phyloP scores from a whole-genome alignment of 2,329 filamentous ascomycete genomes.

The Colletotrichum brevisporum region DNA sequence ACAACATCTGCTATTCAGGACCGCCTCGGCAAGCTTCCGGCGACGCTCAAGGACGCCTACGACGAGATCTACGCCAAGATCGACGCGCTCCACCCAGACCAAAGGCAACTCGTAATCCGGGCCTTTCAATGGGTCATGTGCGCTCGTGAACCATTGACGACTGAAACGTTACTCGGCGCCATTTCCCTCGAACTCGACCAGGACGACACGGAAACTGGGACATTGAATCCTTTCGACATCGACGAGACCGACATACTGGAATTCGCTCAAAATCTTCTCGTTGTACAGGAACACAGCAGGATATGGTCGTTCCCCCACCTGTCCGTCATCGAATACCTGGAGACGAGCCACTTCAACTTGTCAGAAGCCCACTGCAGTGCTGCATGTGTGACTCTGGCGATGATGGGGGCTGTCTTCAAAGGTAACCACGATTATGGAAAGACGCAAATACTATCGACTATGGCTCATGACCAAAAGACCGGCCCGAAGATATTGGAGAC shows the following conservation, averaged over 20 bases:
- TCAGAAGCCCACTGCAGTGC: neutral
- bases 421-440: too few species aligned
- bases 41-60: neutral
- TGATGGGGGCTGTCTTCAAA: neutral
- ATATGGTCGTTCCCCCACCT: neutral
- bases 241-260: neutral
- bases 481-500: too few species aligned
- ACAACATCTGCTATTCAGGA: neutral
- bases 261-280: neutral
- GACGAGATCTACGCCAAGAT: neutral
- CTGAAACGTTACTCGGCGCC: neutral
- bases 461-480: too few species aligned
- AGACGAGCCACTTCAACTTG: neutral
- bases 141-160: neutral
- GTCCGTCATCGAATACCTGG: neutral
- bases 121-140: neutral
- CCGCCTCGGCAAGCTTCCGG: neutral
- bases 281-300: neutral
- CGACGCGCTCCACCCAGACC: neutral
- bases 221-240: neutral
- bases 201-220: neutral
- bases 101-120: neutral
- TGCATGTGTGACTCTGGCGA: neutral
- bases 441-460: too few species aligned
- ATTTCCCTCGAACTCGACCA: neutral